These are phyloP conservation scores for Discostella stelligeroides DNA, from an alignment of 108 stramenopile genomes.

Conservation along the genomic window DNA sequence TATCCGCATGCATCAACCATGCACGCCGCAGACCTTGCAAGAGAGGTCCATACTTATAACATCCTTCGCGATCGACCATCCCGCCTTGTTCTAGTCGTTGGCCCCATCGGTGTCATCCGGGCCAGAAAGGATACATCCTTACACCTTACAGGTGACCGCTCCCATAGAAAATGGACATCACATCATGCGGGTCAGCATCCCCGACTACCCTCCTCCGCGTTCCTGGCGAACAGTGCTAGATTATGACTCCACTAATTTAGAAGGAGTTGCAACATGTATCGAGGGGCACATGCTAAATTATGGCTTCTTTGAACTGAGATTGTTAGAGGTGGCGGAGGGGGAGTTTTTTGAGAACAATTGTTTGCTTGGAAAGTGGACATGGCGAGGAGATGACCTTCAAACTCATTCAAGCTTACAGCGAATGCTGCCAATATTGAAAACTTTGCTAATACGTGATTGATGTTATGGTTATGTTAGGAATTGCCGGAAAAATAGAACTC, in stretches of 20 bases:
- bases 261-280: conserved; percentile 32
- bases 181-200: conserved; percentile 16
- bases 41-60: conserved; percentile 15
- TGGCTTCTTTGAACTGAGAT: conserved; percentile 21
- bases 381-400: not conserved
- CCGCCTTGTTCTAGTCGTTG: conserved; percentile 23
- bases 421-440: conserved; percentile 18
- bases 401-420: conserved; percentile 11
- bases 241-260: not conserved
- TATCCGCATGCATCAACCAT: too few species aligned
- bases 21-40: conserved; percentile 24
- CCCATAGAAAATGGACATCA: conserved; percentile 12
- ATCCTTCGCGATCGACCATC: conserved; percentile 19
- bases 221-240: not conserved
- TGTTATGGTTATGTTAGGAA: too few species aligned
- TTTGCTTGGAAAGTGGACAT: conserved; percentile 24
- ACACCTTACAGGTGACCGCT: conserved; percentile 29
- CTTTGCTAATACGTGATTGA: conserved; percentile 4
- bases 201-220: not conserved
- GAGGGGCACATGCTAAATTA: conserved; percentile 36
- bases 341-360: conserved; percentile 17
- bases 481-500: too few species aligned
- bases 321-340: conserved; percentile 10
- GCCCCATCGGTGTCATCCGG: conserved; percentile 12
- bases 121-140: conserved; percentile 19